Evolutionary conservation across 2,329 filamentous ascomycete genomes (phyloP).

Genomic region (Hypoxylon sp.): DNA sequence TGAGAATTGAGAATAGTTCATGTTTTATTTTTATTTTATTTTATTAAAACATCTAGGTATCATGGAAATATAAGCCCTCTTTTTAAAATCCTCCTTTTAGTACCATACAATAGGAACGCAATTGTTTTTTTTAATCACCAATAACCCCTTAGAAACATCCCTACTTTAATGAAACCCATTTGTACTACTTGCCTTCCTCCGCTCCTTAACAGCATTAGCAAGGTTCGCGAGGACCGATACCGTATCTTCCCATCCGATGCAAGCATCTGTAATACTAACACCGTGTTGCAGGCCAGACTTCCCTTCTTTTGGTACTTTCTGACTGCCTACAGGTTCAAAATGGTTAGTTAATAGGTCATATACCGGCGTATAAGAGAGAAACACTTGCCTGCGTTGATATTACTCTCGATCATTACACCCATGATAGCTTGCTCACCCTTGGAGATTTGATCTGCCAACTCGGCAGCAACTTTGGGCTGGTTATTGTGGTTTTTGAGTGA

Average conservation of each 20-base stretch:
- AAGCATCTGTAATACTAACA: conserved; percentile 96
- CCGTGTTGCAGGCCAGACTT: conserved; percentile 88
- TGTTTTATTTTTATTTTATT: conserved; percentile 10
- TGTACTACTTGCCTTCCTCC: conserved; percentile 60
- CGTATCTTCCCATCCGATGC: conserved; percentile 94
- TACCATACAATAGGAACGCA: no score
- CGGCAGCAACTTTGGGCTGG: conserved; percentile 90
- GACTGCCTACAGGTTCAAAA: conserved; percentile 73
- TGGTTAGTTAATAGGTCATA: no score
- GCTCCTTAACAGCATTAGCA: conserved; percentile 79
- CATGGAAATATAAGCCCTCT: conserved; percentile 7
- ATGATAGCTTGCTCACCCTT: conserved; percentile 87
- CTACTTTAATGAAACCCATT: conserved; percentile 40
- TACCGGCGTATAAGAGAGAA: no score
- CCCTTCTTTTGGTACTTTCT: conserved; percentile 91
- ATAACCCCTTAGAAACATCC: neutral
- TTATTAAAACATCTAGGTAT: conserved; percentile 10
- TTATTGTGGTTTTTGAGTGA: conserved; percentile 96
- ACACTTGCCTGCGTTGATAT: conserved; percentile 89
- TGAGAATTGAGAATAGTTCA: no score
- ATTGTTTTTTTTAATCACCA: conserved; percentile 1
- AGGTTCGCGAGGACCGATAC: conserved; percentile 79
- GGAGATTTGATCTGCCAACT: conserved; percentile 83
- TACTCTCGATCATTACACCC: conserved; percentile 99
- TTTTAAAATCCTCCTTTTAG: conserved; percentile 7